Base-by-base conservation (phyloP, 495 filamentous ascomycete species). In the Chaetomidium leptoderma region DNA sequence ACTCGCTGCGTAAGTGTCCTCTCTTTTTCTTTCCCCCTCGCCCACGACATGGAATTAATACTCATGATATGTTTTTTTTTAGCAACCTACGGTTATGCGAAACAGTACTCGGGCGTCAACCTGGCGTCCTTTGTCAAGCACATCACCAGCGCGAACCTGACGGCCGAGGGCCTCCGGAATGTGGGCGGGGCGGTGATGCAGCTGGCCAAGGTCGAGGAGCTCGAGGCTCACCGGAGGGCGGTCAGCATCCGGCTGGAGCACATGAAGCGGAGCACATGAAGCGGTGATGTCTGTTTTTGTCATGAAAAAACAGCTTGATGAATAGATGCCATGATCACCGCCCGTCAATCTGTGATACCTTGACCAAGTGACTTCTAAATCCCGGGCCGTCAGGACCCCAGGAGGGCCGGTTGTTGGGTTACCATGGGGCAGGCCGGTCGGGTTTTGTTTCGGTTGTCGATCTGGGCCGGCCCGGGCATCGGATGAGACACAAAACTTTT, bases 31-130 rank as follows among this genome's bases (percentile, higher is more conserved):
- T 48, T 1, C 24, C 44, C 3, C 35, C 29, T 66, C 57, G 6
- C 13, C 10, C 16, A n/a, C 14, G 36, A 13, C 13, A 39, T n/a
- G 9, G 13, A 39, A 24, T 5, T 19, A 6, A 7, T 24, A 21
- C 21, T 51, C 26, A 61, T 68, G 19, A 69, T 48, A 60, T n/a
- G 26, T 37, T n/a, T n/a, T n/a, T n/a, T n/a, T n/a, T 30, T 14
- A 96, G 91, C 93, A 59, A 98, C 93, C 19, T 97, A 96, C 66
- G 93, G 93, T 36, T 98, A 95, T 63, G 93, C 93, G 44, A 95
- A 92, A 72, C 93, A 98, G 66, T 98, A 98, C 74, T 96, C 91
- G 4, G 93, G 93, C 39, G 93, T 98, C 60, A 98, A 96, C 70
- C 83, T 98, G 1, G 91, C 83, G 5, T 95, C 91, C 0, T 98